Evolutionary conservation across 192 early-diverging fungal species (phyloP).

Genomic region (Umbelopsis sp.): DNA sequence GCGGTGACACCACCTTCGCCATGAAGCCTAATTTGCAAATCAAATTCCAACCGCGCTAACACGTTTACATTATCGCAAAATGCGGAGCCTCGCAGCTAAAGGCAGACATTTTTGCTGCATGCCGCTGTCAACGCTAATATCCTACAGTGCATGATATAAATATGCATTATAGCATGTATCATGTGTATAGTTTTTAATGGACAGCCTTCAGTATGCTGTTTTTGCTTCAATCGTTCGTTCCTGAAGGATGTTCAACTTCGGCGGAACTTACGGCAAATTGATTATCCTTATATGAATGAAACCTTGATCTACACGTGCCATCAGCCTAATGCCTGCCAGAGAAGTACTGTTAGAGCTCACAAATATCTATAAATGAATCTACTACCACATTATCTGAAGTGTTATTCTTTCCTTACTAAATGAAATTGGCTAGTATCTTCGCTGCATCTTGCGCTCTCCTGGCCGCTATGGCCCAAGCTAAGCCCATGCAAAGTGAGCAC

Average conservation of each 20-base stretch:
- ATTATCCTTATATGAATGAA: neutral
- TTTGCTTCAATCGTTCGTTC: neutral
- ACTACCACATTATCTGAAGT: neutral
- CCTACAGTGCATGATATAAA: neutral
- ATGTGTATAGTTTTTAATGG: neutral
- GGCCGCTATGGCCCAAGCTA: slow-evolving; percentile 2
- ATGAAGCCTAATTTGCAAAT: neutral
- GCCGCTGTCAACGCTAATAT: neutral
- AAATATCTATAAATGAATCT: neutral
- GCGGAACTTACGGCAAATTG: neutral
- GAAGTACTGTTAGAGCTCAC: neutral
- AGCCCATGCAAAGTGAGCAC: neutral
- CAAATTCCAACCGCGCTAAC: neutral
- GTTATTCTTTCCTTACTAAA: neutral
- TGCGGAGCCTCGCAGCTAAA: neutral
- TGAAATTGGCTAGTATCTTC: slow-evolving; percentile 8
- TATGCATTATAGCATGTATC: neutral
- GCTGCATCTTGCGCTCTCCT: slow-evolving; percentile 1
- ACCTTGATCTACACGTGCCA: slow-evolving; percentile 16
- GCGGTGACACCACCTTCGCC: slow-evolving; percentile 1
- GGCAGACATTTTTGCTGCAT: neutral
- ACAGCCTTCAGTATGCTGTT: neutral
- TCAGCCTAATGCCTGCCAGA: neutral
- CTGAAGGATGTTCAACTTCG: neutral
- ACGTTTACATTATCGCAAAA: neutral